Evolutionary conservation across 1,284 basidiomycete genomes (phyloP), one percentile per base, ranked within the genome.

Genomic region (Rhodotorula sp.): DNA sequence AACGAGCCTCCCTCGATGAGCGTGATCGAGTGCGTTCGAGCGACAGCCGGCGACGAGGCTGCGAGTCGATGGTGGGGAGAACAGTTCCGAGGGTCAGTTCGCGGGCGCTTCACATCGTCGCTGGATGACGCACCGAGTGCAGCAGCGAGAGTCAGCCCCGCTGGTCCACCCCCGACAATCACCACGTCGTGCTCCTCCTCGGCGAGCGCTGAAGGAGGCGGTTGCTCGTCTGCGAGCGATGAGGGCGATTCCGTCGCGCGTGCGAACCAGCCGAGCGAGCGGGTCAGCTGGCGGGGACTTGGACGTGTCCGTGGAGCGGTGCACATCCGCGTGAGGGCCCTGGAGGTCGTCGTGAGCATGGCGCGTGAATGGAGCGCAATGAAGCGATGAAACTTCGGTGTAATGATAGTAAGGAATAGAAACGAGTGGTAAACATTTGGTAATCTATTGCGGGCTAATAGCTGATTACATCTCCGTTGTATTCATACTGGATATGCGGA

Each of bases 81-180:
- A 44, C 7, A 10, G 39, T 44, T 44, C 39, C 39, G 39, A 44
- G 39, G 11, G 39, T 44, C 39, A 44, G 13, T 15, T 15, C 9
- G 5, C 11, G 39, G 7, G 19, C 39, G 39, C 39, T 3, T 44
- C 39, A 15, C 7, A 10, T 44, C 39, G 39, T 44, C 39, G 39
- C 3, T 17, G 11, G 36, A 27, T 19, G 44, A 80, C 85, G 74
- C 77, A 93, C 94, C 86, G 29, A 99, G 84, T 32, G 92, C 91
- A 78, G 87, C 88, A 1, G 93, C 93, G 36, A 99, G 83, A 8
- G 94, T 91, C 34, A 99, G 84, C 22, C 95, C 95, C 2, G 88
- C 92, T 29, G 93, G 93, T 1, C 94, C 94, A 56, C 93, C 95
- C 22, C 95, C 95, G 48, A 97, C 92, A 75, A 98, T 91, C 46